These are phyloP conservation scores for Trichoderma aggressivum DNA, from an alignment of 2,329 filamentous ascomycete genomes.

Conservation along the genomic window DNA sequence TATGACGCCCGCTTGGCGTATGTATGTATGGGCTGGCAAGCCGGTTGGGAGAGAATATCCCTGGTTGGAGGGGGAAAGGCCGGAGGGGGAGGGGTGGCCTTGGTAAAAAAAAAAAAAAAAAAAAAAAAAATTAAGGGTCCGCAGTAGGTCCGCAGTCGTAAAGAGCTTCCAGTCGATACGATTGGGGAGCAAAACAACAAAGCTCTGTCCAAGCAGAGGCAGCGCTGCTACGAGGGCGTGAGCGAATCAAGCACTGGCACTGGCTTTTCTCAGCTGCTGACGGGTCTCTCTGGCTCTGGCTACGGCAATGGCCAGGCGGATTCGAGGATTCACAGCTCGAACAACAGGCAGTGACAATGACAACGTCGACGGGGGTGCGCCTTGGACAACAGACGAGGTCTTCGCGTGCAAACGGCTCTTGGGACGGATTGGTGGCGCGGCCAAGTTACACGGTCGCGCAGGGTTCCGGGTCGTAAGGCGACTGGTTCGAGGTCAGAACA, in stretches of 20 bases:
- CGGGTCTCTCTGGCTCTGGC: neutral
- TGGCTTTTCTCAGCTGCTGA: neutral
- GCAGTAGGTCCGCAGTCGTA: neutral
- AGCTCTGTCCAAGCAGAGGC: neutral
- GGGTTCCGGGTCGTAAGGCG: constrained; percentile 15
- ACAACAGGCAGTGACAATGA: constrained; percentile 9
- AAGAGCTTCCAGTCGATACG: constrained; percentile 11
- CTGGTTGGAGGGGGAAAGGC: constrained; percentile 4
- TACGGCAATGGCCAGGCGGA: neutral
- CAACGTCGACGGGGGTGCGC: constrained; percentile 3
- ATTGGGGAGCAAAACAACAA: constrained; percentile 10
- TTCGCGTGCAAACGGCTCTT: constrained; percentile 16
- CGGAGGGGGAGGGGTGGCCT: constrained; percentile 13
- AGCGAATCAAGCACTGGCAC: constrained; percentile 2
- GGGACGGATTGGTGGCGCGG: constrained; percentile 18
- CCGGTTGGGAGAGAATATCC: constrained; percentile 20
- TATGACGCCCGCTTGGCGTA: constrained; percentile 21
- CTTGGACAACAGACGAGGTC: constrained; percentile 1
- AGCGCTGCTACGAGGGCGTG: constrained; percentile 3
- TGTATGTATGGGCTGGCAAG: constrained; percentile 18
- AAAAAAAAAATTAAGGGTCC: constrained; percentile 3
- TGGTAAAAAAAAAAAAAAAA: neutral
- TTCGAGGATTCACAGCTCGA: neutral
- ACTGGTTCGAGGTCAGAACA: constrained; percentile 9
- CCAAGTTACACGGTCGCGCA: constrained; percentile 19